Conservation (phyloP, 2,329 filamentous ascomycete genomes). For the Pestalotiopsis sp. region DNA sequence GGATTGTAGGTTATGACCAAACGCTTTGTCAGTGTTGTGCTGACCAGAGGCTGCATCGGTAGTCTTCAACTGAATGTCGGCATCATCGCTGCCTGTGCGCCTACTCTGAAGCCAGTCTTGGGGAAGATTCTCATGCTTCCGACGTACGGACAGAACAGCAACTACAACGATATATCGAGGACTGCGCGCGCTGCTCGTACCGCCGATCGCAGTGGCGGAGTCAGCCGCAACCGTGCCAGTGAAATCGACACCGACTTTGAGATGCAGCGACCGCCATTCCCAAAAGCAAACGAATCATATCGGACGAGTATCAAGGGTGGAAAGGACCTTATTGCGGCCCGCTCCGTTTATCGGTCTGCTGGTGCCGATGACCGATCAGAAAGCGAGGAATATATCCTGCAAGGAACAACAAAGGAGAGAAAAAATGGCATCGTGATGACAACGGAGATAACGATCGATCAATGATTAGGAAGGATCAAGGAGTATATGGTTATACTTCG, state of each 20-base stretch:
- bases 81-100: constrained; percentile 10
- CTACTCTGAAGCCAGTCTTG: constrained; percentile 5
- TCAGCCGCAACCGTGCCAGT: neutral
- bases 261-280: neutral
- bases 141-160: neutral
- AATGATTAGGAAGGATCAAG: neutral
- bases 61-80: constrained; percentile 11
- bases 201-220: neutral
- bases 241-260: neutral
- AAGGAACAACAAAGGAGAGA: neutral
- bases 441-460: neutral
- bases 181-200: neutral
- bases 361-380: neutral
- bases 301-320: constrained; percentile 5
- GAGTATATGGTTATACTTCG: too few species aligned
- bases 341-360: neutral
- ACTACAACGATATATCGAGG: constrained; percentile 2
- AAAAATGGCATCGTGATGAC: constrained; percentile 1
- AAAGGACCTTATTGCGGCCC: neutral
- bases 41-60: neutral
- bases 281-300: neutral
- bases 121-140: neutral
- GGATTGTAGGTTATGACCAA: constrained; percentile 10
- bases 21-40: neutral
- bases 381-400: constrained; percentile 4